Evolutionary conservation across 2,329 filamentous ascomycete genomes (phyloP).

Genomic region (Colletotrichum truncatum): DNA sequence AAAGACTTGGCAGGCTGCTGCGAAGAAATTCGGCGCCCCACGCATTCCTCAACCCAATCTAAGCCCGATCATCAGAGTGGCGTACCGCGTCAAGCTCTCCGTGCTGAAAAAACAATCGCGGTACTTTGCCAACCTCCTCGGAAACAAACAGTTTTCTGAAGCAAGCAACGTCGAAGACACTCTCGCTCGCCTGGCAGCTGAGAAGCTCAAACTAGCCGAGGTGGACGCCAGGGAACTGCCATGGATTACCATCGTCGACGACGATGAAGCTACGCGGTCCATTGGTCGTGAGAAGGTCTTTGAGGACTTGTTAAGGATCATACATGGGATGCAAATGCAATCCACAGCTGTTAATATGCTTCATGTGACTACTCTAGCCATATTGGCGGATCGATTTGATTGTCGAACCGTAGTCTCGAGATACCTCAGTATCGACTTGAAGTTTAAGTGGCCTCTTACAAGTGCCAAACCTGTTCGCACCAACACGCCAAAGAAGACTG

Average conservation of each 20-base stretch:
- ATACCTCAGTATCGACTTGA: conserved; percentile 59
- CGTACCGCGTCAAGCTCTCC: conserved; percentile 69
- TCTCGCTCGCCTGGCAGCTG: conserved; percentile 58
- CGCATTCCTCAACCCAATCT: conserved; percentile 39
- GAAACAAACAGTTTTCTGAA: conserved; percentile 71
- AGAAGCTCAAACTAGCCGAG: conserved; percentile 57
- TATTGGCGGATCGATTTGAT: conserved; percentile 80
- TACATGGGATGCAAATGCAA: conserved; percentile 65
- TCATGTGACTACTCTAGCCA: conserved; percentile 73
- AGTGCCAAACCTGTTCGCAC: conserved; percentile 45
- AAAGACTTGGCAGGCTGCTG: conserved; percentile 45
- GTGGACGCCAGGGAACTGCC: conserved; percentile 65
- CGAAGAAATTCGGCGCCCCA: conserved; percentile 39
- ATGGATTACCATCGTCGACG: conserved; percentile 69
- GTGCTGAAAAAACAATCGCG: conserved; percentile 69
- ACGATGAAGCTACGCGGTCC: conserved; percentile 72
- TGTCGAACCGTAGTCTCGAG: conserved; percentile 64
- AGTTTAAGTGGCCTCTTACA: conserved; percentile 64
- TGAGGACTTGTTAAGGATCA: conserved; percentile 72
- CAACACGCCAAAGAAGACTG: conserved; percentile 45
- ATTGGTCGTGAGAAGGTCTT: conserved; percentile 70
- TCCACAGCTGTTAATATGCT: conserved; percentile 57
- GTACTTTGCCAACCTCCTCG: conserved; percentile 76
- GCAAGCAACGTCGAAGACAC: conserved; percentile 61
- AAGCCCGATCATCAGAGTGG: conserved; percentile 49